Evolutionary conservation across 2,329 filamentous ascomycete species (phyloP).

Genomic region (Microdochium bolleyi): DNA sequence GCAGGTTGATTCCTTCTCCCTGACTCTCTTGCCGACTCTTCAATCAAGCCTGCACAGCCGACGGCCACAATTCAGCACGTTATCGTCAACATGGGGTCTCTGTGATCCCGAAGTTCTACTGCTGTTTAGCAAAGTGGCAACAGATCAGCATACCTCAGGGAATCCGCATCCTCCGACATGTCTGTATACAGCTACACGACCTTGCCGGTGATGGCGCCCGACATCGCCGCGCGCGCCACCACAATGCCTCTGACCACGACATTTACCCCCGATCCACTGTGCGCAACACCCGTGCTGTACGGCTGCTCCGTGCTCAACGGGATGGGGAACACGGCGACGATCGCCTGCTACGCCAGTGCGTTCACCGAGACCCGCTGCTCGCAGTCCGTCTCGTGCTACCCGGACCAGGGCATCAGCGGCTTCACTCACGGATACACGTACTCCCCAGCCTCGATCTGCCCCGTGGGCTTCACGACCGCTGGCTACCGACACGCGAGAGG

Average conservation of each 20-base stretch:
- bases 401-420: not conserved
- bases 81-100: too few relatives aligned
- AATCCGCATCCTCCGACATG: not conserved
- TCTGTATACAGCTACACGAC: not conserved
- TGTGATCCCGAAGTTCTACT: too few relatives aligned
- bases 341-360: not conserved
- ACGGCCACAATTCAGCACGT: too few relatives aligned
- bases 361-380: not conserved
- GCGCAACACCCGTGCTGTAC: not conserved
- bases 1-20: too few relatives aligned
- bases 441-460: not conserved
- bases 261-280: not conserved
- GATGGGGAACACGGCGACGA: not conserved
- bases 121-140: too few relatives aligned
- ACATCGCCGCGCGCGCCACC: not conserved
- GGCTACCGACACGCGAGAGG: not conserved
- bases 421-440: not conserved
- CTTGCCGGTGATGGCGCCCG: not conserved
- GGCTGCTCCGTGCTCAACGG: not conserved
- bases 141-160: too few relatives aligned
- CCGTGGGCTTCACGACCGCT: not conserved
- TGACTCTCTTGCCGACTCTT: too few relatives aligned
- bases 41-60: too few relatives aligned
- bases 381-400: not conserved
- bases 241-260: not conserved